phyloP scores from a whole-genome alignment of 192 early-diverging fungal species.

The Gonapodya sp. region DNA sequence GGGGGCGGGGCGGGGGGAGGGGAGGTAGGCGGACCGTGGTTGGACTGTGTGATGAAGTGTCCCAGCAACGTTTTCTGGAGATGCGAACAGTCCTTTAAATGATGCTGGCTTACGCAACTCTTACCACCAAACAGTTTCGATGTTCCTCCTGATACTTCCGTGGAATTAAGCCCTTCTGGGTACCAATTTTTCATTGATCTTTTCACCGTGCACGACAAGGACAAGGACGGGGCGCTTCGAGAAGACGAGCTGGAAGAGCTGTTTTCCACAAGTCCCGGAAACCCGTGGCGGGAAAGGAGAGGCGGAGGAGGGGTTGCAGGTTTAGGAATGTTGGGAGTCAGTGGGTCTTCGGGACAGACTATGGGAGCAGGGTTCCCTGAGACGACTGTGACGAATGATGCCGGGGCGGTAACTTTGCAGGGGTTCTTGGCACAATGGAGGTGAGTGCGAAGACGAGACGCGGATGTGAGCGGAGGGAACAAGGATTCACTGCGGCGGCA shows the following conservation, averaged over 20 bases:
- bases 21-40: not conserved
- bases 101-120: not conserved
- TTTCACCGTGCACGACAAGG: slow-evolving; percentile 89
- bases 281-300: slow-evolving; percentile 66
- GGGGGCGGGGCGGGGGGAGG: not conserved
- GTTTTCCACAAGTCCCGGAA: slow-evolving; percentile 81
- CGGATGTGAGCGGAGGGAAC: not conserved
- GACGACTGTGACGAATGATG: slow-evolving; percentile 80
- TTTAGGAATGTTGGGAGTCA: not conserved
- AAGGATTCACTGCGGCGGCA: not conserved
- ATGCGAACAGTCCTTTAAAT: too few species aligned
- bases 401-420: slow-evolving; percentile 84
- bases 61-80: too few species aligned
- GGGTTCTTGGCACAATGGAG: slow-evolving; percentile 99
- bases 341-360: not conserved
- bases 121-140: slow-evolving; percentile 48
- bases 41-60: not conserved
- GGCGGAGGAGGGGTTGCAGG: not conserved
- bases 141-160: slow-evolving; percentile 79
- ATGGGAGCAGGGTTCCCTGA: slow-evolving; percentile 68
- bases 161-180: slow-evolving; percentile 86
- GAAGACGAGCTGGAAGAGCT: slow-evolving; percentile 71
- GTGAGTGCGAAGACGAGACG: slow-evolving; percentile 24
- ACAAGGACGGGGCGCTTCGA: slow-evolving; percentile 93
- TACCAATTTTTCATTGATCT: slow-evolving; percentile 93